phyloP scores from a whole-genome alignment of 2,329 filamentous ascomycete genomes.

The Magnaporthiopsis rhizophila region DNA sequence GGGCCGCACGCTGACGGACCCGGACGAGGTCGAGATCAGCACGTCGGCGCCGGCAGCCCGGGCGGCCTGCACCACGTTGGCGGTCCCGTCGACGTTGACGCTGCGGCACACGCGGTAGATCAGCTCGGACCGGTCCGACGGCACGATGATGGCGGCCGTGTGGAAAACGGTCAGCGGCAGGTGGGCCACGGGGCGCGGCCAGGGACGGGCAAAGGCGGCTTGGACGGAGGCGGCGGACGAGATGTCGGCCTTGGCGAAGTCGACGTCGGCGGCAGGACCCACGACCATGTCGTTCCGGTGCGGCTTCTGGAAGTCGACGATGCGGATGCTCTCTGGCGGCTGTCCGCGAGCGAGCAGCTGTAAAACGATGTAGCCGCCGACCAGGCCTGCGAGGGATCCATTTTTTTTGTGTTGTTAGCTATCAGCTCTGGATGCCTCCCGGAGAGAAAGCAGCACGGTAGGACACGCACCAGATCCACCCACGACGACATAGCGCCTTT shows the following conservation, averaged over 20 bases:
- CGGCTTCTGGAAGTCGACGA: conserved; percentile 36
- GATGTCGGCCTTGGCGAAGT: conserved; percentile 36
- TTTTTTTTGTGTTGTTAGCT: no score
- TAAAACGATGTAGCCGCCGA: conserved; percentile 39
- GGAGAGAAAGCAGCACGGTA: no score
- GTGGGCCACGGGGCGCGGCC: conserved; percentile 28
- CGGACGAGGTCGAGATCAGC: conserved; percentile 39
- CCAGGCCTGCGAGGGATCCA: conserved; percentile 18
- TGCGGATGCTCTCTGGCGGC: conserved; percentile 35
- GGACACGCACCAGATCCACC: conserved; percentile 29
- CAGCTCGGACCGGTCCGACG: conserved; percentile 31
- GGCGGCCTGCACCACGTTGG: conserved; percentile 34
- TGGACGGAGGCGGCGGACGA: conserved; percentile 27
- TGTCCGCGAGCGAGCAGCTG: conserved; percentile 40
- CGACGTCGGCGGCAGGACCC: conserved; percentile 25
- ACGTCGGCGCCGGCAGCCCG: conserved; percentile 31
- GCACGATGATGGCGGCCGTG: conserved; percentile 37
- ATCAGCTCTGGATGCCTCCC: no score
- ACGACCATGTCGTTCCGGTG: conserved; percentile 28
- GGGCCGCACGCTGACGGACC: conserved; percentile 31
- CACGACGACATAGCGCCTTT: conserved; percentile 29
- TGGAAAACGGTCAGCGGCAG: conserved; percentile 42
- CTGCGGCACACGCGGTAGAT: conserved; percentile 30
- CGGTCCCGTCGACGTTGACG: conserved; percentile 39
- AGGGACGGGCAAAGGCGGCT: conserved; percentile 33